These are phyloP conservation scores for Rhodotorula diobovata DNA, from an alignment of 768 basidiomycete species.

Conservation along the genomic window DNA sequence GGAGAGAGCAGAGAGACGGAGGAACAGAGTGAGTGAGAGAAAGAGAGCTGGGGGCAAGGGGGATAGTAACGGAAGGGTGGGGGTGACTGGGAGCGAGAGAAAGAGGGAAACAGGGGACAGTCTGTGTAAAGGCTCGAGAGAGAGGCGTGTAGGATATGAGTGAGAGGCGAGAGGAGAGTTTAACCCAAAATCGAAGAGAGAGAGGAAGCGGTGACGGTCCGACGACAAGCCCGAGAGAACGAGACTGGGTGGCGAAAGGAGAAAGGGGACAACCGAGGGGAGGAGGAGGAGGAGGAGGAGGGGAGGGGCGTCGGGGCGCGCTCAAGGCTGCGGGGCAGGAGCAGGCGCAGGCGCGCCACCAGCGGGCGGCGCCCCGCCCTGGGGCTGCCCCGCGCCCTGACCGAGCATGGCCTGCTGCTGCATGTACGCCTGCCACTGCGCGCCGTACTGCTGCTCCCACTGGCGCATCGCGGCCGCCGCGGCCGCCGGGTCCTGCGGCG, in stretches of 20 bases:
- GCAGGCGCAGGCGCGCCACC: not conserved
- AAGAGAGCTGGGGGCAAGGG: not conserved
- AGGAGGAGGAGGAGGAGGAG: not conserved
- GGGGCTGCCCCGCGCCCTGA: not conserved
- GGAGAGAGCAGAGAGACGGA: too few species aligned
- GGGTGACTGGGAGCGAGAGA: not conserved
- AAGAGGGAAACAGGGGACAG: not conserved
- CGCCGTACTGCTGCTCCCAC: conserved; percentile 70
- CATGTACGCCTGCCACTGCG: conserved; percentile 55
- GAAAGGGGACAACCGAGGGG: not conserved
- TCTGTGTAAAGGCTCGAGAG: not conserved
- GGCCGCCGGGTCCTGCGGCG: conserved; percentile 38
- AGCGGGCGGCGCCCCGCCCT: not conserved
- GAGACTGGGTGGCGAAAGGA: not conserved
- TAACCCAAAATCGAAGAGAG: not conserved
- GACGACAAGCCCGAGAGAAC: not conserved
- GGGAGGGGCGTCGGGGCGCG: not conserved
- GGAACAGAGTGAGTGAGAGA: not conserved
- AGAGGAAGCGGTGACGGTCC: not conserved
- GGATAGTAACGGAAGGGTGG: not conserved
- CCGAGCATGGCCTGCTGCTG: conserved; percentile 4
- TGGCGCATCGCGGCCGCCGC: conserved; percentile 20
- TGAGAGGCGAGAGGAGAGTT: not conserved
- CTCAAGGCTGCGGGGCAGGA: not conserved
- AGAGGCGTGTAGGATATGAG: not conserved